Base-by-base conservation (phyloP, 805 yeast genomes). In the Candida gorgasii region DNA sequence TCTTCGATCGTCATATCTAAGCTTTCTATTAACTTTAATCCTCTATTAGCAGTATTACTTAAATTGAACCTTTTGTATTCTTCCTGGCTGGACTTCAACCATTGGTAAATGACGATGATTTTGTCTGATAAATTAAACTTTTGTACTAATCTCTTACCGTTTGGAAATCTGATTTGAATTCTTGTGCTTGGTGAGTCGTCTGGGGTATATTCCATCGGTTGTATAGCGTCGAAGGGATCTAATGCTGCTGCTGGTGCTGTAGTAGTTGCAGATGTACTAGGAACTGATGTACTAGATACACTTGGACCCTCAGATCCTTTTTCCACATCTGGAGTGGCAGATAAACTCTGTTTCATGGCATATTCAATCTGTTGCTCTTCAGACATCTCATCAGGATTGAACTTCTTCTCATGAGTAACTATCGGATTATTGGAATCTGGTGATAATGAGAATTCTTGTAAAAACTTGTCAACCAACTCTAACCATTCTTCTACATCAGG, bases 81-180 rank as follows among this genome's bases (percentile, higher is more conserved):
- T 13, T 60, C 53, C 5, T 73, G 65, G 39, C 65, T 72, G 28
- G 66, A 67, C 61, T 92, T 92, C 18, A 85, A 76, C 57, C 78
- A 79, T 52, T 80, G 84, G 59, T 76, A 93, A 1, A 93, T 60
- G 1, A 58, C 61, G 3, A 68, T 45, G 0, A 93, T 88, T 3
- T 73, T 67, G 49, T 86, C 95, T 3, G 43, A 20, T 8, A 76
- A 54, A 7, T 65, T 63, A 52, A 92, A 86, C 44, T 87, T 76
- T 46, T 88, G 83, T 8, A 92, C 84, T 9, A 84, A 65, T 44
- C 97, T 73, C 36, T 81, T 76, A n/a, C 98, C 97, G 54, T 84
- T 88, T 13, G 90, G 93, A 20, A 87, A 76, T 45, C 97, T 73
- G n/a, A 93, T 76, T 63, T 93, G 98, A 18, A 93, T 77, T 53